phyloP scores from a whole-genome alignment of 768 basidiomycete genomes.

The Kwoniella shandongensis region DNA sequence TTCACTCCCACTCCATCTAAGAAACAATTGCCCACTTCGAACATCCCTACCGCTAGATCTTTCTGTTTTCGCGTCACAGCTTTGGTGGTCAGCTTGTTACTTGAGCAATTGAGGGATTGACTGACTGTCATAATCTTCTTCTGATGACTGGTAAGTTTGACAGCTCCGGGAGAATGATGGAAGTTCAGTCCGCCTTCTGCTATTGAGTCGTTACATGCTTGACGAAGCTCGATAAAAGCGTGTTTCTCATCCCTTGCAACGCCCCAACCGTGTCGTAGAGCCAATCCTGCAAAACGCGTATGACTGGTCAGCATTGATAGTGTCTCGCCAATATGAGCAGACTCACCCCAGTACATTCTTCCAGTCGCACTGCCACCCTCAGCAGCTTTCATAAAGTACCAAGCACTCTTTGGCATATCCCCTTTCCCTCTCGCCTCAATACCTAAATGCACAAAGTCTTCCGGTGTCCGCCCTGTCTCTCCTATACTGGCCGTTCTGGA shows the following conservation, averaged over 20 bases:
- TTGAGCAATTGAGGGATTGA: neutral
- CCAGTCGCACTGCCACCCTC: slow-evolving; percentile 48
- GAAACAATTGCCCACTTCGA: slow-evolving; percentile 51
- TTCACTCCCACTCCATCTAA: slow-evolving; percentile 50
- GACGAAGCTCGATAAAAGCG: slow-evolving; percentile 44
- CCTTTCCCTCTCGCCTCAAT: slow-evolving; percentile 43
- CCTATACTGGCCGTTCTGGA: neutral
- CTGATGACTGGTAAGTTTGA: slow-evolving; percentile 25
- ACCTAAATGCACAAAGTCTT: slow-evolving; percentile 41
- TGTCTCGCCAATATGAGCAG: neutral
- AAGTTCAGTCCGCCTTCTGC: slow-evolving; percentile 28
- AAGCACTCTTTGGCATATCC: slow-evolving; percentile 47
- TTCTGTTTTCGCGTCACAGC: slow-evolving; percentile 22
- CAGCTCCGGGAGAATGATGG: slow-evolving; percentile 26
- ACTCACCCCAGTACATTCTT: slow-evolving; percentile 50
- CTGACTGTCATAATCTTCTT: slow-evolving; percentile 36
- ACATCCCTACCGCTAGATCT: slow-evolving; percentile 48
- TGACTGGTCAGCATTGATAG: neutral
- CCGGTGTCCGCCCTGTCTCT: slow-evolving; percentile 21
- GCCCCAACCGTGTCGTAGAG: slow-evolving; percentile 50
- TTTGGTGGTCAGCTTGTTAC: slow-evolving; percentile 6
- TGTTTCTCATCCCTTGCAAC: slow-evolving; percentile 43
- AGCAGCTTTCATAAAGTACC: slow-evolving; percentile 51
- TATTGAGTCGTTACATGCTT: slow-evolving; percentile 45
- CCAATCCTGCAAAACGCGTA: slow-evolving; percentile 26